Evolutionary conservation across 1,139 yeast genomes (phyloP).

Genomic region (Blastobotrys indianensis): DNA sequence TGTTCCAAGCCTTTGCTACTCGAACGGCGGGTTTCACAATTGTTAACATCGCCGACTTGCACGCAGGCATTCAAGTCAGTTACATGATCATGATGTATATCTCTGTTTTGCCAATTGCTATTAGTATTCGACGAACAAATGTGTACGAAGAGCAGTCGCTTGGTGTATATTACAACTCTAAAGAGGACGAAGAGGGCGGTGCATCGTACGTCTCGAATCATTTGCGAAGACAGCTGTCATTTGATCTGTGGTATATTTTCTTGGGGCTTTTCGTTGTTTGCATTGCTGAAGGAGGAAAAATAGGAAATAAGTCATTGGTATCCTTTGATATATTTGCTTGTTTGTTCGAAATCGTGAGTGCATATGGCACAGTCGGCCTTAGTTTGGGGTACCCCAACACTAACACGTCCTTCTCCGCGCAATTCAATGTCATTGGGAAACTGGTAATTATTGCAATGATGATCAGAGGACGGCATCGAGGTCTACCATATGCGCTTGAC

Average conservation of each 20-base stretch:
- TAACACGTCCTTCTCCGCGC: constrained; percentile 63
- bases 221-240: constrained; percentile 83
- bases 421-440: constrained; percentile 70
- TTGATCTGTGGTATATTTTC: constrained; percentile 91
- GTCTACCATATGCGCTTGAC: constrained; percentile 87
- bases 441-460: constrained; percentile 81
- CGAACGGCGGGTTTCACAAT: constrained; percentile 90
- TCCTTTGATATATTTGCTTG: constrained; percentile 62
- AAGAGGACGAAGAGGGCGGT: constrained; percentile 26
- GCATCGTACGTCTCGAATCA: constrained; percentile 74
- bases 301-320: constrained; percentile 38
- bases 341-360: constrained; percentile 85
- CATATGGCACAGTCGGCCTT: constrained; percentile 93
- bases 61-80: constrained; percentile 89
- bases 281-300: constrained; percentile 68
- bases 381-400: constrained; percentile 73
- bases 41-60: constrained; percentile 60
- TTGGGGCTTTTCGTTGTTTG: constrained; percentile 81
- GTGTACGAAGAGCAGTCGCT: constrained; percentile 95
- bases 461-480: constrained; percentile 95
- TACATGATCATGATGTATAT: constrained; percentile 98
- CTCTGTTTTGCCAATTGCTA: constrained; percentile 91
- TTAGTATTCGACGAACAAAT: constrained; percentile 91
- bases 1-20: constrained; percentile 86
- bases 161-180: constrained; percentile 61